phyloP scores from a whole-genome alignment of 1,284 basidiomycete species.

The Ustilago nuda region DNA sequence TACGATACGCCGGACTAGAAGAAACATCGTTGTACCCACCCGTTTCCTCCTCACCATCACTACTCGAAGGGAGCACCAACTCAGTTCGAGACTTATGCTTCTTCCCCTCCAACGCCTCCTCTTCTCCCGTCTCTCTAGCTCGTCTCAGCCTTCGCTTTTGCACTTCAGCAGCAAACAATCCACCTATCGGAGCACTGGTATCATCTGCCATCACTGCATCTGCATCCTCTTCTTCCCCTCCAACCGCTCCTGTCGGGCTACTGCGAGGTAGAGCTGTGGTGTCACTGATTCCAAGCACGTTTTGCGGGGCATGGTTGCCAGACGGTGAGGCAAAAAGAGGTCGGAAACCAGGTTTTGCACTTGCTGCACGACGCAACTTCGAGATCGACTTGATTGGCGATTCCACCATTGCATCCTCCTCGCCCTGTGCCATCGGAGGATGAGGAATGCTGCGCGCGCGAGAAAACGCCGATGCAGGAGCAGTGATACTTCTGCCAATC shows the following conservation, averaged over 20 bases:
- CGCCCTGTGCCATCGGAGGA: slow-evolving; percentile 9
- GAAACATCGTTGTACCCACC: background rate
- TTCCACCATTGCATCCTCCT: slow-evolving; percentile 3
- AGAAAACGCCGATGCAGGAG: slow-evolving; percentile 11
- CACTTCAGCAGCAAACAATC: slow-evolving; percentile 42
- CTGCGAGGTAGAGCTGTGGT: background rate
- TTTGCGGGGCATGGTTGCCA: slow-evolving; percentile 14
- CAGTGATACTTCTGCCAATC: background rate
- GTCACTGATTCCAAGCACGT: slow-evolving; percentile 9
- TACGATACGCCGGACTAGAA: slow-evolving; percentile 22
- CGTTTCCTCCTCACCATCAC: slow-evolving; percentile 18
- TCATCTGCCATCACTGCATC: slow-evolving; percentile 23
- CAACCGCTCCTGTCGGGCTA: background rate
- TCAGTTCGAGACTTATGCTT: slow-evolving; percentile 21
- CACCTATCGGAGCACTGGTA: slow-evolving; percentile 13
- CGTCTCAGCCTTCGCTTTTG: slow-evolving; percentile 22
- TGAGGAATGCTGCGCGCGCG: slow-evolving; percentile 6
- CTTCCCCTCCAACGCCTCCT: slow-evolving; percentile 5
- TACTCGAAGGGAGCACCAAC: slow-evolving; percentile 7
- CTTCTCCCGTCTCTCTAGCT: slow-evolving; percentile 14
- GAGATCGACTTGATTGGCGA: slow-evolving; percentile 34
- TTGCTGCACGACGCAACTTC: slow-evolving; percentile 10
- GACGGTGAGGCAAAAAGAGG: slow-evolving; percentile 42
- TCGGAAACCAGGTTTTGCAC: slow-evolving; percentile 18
- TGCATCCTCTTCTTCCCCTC: slow-evolving; percentile 5